Conservation (phyloP, 345 rosid species). For the Salix caprea region DNA sequence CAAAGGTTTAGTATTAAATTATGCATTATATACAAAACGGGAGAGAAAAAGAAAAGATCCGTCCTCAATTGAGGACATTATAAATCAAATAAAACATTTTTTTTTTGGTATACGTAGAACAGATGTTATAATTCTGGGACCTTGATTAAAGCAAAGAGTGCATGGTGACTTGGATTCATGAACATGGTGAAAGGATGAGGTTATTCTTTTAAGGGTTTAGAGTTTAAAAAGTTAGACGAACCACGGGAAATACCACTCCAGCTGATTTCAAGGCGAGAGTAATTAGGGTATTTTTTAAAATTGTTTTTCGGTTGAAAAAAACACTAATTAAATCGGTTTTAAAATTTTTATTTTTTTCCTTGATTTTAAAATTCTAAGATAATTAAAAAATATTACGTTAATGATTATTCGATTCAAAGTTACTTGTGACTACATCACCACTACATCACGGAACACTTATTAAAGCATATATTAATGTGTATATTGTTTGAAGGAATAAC, state of each 20-base stretch:
- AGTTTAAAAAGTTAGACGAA: background rate
- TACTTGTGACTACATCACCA: background rate
- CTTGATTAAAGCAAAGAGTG: background rate
- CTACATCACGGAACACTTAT: background rate
- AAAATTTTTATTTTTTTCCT: background rate
- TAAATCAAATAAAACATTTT: background rate
- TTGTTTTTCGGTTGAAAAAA: too few relatives aligned
- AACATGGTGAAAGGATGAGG: background rate
- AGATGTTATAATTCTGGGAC: background rate
- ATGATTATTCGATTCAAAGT: background rate
- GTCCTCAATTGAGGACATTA: background rate
- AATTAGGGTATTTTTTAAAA: background rate
- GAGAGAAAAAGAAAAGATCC: background rate
- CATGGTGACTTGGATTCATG: background rate
- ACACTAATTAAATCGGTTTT: background rate
- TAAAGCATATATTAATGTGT: background rate
- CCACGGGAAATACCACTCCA: background rate
- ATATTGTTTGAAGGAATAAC: background rate
- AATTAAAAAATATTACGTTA: background rate
- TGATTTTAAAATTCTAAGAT: background rate
- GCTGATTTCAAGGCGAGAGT: background rate
- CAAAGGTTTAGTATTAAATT: background rate
- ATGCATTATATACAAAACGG: background rate
- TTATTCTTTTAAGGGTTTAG: background rate
- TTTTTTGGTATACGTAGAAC: background rate